Conservation (phyloP, 345 rosid species). For the Heritiera fomes region DNA sequence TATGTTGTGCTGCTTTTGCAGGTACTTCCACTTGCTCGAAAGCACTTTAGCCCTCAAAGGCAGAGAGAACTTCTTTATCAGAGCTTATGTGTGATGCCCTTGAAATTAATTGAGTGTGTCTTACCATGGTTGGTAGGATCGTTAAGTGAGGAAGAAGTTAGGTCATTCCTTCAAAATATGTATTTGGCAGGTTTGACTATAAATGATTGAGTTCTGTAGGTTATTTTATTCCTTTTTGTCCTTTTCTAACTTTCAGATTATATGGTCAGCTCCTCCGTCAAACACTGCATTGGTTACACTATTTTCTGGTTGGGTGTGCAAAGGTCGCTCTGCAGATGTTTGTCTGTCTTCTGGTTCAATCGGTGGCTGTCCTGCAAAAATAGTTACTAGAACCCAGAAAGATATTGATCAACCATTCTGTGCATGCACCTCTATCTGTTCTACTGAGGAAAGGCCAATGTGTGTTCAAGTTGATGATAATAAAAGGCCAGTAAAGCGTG, state of each 20-base stretch:
- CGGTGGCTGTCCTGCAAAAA: slow-evolving; percentile 46
- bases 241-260: slow-evolving; percentile 27
- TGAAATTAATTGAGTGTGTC: slow-evolving; percentile 58
- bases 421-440: slow-evolving; percentile 24
- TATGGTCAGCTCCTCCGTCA: slow-evolving; percentile 55
- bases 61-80: slow-evolving; percentile 64
- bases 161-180: slow-evolving; percentile 55
- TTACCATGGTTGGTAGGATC: slow-evolving; percentile 61
- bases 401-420: slow-evolving; percentile 27
- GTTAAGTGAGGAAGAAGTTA: slow-evolving; percentile 51
- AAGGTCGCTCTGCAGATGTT: slow-evolving; percentile 43
- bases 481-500: slow-evolving; percentile 38
- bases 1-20: slow-evolving; percentile 21
- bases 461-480: slow-evolving; percentile 27
- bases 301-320: slow-evolving; percentile 64
- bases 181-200: slow-evolving; percentile 48
- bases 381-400: slow-evolving; percentile 26
- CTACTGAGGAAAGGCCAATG: slow-evolving; percentile 27
- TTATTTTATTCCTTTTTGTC: background rate
- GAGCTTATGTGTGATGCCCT: slow-evolving; percentile 63
- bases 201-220: background rate
- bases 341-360: slow-evolving; percentile 46
- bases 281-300: slow-evolving; percentile 58
- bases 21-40: slow-evolving; percentile 69
- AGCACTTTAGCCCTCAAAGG: slow-evolving; percentile 51